Conservation (phyloP, 257 asterid genomes). For the Solanum sitiens region DNA sequence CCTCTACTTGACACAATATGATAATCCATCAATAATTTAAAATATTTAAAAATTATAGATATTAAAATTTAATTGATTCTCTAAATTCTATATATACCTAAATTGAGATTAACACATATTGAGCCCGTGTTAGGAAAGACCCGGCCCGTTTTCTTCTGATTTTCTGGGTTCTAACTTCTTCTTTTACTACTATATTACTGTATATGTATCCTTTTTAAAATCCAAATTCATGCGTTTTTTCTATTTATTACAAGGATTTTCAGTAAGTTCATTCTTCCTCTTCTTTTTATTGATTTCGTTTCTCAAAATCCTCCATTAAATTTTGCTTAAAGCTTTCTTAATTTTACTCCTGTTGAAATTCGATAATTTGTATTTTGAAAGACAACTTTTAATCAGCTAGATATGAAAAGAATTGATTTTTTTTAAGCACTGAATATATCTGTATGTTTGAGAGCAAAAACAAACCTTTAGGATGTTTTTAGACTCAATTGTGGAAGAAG, state of each 20-base stretch:
- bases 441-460: background rate
- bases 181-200: too few relatives aligned
- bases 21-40: too few relatives aligned
- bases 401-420: background rate
- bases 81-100: background rate
- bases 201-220: too few relatives aligned
- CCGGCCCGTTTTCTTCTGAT: background rate
- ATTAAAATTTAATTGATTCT: too few relatives aligned
- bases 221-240: background rate
- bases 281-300: background rate
- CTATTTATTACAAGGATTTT: background rate
- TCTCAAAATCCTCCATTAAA: background rate
- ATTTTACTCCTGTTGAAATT: background rate
- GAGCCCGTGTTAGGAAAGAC: background rate
- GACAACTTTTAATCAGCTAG: background rate
- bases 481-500: background rate
- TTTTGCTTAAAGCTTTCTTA: background rate
- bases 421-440: background rate
- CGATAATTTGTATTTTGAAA: background rate
- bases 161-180: background rate
- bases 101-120: too few relatives aligned
- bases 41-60: too few relatives aligned
- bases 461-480: background rate
- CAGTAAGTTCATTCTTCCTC: background rate
- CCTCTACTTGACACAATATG: rapidly evolving